Evolutionary conservation across 2,329 filamentous ascomycete species (phyloP).

Genomic region (Pestalotiopsis sp.): DNA sequence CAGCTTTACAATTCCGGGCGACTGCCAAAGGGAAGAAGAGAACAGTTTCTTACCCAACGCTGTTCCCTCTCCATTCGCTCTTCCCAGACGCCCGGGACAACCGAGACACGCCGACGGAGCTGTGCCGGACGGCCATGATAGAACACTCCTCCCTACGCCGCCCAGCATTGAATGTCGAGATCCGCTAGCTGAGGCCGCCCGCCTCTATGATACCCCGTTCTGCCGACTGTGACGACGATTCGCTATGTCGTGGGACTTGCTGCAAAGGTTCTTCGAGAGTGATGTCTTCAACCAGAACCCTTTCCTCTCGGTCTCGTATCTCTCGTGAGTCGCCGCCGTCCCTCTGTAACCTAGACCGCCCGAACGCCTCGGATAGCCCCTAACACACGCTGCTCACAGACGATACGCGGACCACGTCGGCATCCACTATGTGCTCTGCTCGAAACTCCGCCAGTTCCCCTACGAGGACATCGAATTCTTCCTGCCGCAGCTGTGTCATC

Average conservation of each 20-base stretch:
- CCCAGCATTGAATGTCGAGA: constrained; percentile 26
- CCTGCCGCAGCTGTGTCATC: constrained; percentile 83
- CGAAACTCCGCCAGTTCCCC: constrained; percentile 84
- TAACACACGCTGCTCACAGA: constrained; percentile 44
- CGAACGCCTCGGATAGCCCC: neutral
- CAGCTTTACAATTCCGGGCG: constrained; percentile 12
- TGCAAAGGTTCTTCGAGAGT: constrained; percentile 89
- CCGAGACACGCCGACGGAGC: neutral
- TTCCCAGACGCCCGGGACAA: constrained; percentile 3
- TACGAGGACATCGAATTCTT: constrained; percentile 95
- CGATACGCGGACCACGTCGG: constrained; percentile 89
- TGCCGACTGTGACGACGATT: constrained; percentile 24
- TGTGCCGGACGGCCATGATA: constrained; percentile 26
- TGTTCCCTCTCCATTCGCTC: constrained; percentile 18
- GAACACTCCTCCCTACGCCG: constrained; percentile 21
- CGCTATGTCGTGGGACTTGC: constrained; percentile 81
- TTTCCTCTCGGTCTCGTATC: constrained; percentile 85
- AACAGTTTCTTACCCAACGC: constrained; percentile 15
- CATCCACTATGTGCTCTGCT: constrained; percentile 87
- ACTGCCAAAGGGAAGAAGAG: constrained; percentile 6
- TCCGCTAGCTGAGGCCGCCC: constrained; percentile 33
- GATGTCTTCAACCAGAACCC: constrained; percentile 93
- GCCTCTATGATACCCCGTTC: constrained; percentile 25
- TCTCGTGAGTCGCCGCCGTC: constrained; percentile 66
- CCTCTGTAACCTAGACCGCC: constrained; percentile 12